Evolutionary conservation across 2,329 filamentous ascomycete species (phyloP).

Genomic region (Fusarium mundagurra): DNA sequence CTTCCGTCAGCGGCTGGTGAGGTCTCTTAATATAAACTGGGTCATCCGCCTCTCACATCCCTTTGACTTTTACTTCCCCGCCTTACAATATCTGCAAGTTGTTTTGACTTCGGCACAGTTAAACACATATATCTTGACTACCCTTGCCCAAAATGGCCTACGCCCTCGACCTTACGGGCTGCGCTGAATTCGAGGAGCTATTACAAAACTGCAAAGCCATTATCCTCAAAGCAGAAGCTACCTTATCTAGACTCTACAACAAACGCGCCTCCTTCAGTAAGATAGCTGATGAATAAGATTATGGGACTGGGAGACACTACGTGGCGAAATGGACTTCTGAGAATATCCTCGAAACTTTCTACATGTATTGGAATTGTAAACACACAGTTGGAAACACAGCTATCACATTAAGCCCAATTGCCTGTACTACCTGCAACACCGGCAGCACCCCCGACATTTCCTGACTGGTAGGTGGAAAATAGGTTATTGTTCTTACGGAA

Average conservation of each 20-base stretch:
- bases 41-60: too few relatives aligned
- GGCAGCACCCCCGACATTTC: not conserved
- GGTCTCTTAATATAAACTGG: not conserved
- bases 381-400: not conserved
- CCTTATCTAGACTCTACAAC: not conserved
- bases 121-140: not conserved
- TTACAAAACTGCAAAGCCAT: not conserved
- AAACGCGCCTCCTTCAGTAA: not conserved
- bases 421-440: not conserved
- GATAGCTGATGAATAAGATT: not conserved
- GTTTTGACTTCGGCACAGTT: not conserved
- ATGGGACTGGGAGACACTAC: too few relatives aligned
- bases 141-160: not conserved
- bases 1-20: not conserved
- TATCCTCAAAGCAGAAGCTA: not conserved
- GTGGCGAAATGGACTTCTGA: too few relatives aligned
- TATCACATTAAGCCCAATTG: not conserved
- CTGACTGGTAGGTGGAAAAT: not conserved
- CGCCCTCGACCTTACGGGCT: not conserved
- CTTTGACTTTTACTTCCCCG: not conserved
- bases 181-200: not conserved
- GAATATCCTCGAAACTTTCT: not conserved
- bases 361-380: not conserved
- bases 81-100: not conserved
- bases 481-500: not conserved